Base-by-base conservation (phyloP, 208 protist genomes). In the Trypanosoma theileri region DNA sequence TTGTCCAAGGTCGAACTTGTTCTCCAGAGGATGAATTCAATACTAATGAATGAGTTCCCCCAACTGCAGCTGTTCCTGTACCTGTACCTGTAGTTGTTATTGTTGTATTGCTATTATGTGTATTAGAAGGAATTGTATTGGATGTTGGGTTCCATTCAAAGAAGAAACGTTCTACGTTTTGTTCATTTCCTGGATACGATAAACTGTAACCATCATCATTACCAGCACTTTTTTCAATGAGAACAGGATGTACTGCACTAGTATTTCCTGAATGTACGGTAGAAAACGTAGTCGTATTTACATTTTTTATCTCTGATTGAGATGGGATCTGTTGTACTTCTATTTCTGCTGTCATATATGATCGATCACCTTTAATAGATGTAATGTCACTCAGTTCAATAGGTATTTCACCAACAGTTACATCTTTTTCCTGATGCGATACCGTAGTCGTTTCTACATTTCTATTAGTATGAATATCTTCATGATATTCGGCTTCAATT, bases 91-190 rank as follows among this genome's bases (percentile, higher is more conserved):
- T 40, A 35, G 53, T 35, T 40, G 10, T 57, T 3, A 35, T 46
- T 46, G 61, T 28, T 21, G 24, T 41, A 28, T 26, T 56, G 17
- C 42, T 52, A 42, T 28, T 16, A 60, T 19, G 41, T 40, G 66
- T 64, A 8, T 56, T 46, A 9, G 14, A 46, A 46, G 48, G 56
- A 13, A 59, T 14, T 35, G 71, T 76, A 69, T 89, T 92, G 14
- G 72, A 85, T 7, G 87, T 93, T 12, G 87, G 82, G 24, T 84
- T 71, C 84, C 87, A 93, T 67, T 93, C 79, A 57, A 93, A 88
- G 21, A 76, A 76, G 7, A 66, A 26, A 40, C 55, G 46, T 48
- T 70, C 64, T 19, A 40, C 40, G 8, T 17, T 3, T n/a, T 6
- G 11, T 26, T 7, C 26, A 48, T 19, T 42, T 17, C 59, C 41